These are phyloP conservation scores for Mucor saturninus DNA, from an alignment of 371 early-diverging fungal species.

Conservation along the genomic window DNA sequence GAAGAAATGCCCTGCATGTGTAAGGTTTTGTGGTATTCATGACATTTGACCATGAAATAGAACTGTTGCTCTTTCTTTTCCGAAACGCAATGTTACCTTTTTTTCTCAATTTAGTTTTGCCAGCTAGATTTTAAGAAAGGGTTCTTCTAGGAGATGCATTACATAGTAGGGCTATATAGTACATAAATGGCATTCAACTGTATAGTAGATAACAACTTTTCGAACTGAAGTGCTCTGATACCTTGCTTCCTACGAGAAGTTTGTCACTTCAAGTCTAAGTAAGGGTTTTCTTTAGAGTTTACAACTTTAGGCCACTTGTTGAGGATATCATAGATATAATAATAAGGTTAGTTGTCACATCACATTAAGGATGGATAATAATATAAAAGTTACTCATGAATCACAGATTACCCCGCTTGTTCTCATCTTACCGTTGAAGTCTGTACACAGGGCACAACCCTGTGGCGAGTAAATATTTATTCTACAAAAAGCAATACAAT, in stretches of 20 bases:
- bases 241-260: not conserved
- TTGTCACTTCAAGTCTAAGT: constrained; percentile 3
- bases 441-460: too few relatives aligned
- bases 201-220: constrained; percentile 1
- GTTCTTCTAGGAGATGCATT: constrained; percentile 1
- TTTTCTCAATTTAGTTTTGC: constrained; percentile 1
- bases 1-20: constrained; percentile 1
- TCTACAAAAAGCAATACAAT: too few relatives aligned
- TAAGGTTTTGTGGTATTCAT: constrained; percentile 3
- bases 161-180: not conserved
- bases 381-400: too few relatives aligned
- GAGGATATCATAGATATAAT: too few relatives aligned
- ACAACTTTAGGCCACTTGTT: not conserved
- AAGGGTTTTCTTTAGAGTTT: constrained; percentile 1
- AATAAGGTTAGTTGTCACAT: too few relatives aligned
- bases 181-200: not conserved
- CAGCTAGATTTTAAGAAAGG: constrained; percentile 1
- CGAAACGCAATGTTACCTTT: constrained; percentile 1
- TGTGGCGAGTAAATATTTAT: too few relatives aligned
- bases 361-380: too few relatives aligned
- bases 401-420: too few relatives aligned
- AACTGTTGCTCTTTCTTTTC: constrained; percentile 1
- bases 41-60: not conserved
- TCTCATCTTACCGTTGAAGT: too few relatives aligned
- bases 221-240: not conserved